Percentiles rank a stretch among this genome's conserved stretches.
These are phyloP conservation scores for Chamaecrista fasciculata DNA, from an alignment of 306 rosid genomes.

Conservation along the genomic window DNA sequence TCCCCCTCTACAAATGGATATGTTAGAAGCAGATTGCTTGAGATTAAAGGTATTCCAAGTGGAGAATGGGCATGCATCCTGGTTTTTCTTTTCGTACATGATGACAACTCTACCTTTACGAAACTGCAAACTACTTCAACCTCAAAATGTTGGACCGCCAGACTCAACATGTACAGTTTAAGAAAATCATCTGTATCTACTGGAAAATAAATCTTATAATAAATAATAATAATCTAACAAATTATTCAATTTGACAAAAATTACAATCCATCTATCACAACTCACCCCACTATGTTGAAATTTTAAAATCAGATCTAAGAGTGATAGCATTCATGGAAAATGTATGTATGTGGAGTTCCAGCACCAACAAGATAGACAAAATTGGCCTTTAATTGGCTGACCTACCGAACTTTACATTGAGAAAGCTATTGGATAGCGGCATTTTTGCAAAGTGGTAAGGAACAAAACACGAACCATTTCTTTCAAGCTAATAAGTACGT, in stretches of 20 bases:
- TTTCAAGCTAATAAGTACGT: neutral
- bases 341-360: neutral
- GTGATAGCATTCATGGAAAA: constrained; percentile 29
- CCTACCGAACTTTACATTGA: neutral
- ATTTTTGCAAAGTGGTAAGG: constrained; percentile 7
- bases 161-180: neutral
- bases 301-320: constrained; percentile 30
- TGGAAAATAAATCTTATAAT: neutral
- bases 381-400: constrained; percentile 23
- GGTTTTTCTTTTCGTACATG: neutral
- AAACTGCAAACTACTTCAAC: neutral
- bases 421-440: constrained; percentile 17
- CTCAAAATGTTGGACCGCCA: neutral
- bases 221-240: constrained; percentile 15
- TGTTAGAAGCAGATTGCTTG: neutral
- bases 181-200: neutral
- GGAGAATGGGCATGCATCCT: neutral
- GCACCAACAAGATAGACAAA: constrained; percentile 16
- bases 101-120: neutral
- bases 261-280: constrained; percentile 4
- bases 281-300: constrained; percentile 13
- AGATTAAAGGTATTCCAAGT: neutral
- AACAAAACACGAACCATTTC: constrained; percentile 24
- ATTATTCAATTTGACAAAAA: constrained; percentile 19
- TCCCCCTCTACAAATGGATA: neutral